Evolutionary conservation across 2,329 filamentous ascomycete species (phyloP), one percentile per base, ranked within the genome.

Genomic region (Ascochyta clinopodiicola): DNA sequence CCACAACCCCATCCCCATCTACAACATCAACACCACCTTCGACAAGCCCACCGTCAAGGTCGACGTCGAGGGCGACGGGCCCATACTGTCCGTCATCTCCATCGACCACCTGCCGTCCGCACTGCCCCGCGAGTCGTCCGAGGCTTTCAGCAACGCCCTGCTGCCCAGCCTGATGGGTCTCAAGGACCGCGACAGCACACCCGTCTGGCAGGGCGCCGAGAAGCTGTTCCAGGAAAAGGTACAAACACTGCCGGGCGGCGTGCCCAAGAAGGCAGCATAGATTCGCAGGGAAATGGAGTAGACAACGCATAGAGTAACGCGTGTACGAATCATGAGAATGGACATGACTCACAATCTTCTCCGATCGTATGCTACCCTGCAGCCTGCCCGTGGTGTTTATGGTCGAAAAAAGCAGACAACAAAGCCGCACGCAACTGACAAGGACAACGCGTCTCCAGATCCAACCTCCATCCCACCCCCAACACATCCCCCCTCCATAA

Each of bases 201-300:
- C 84, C 12, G 93, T 96, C n/a, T 97, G 93, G 93, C 82, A 85
- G 49, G 85, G 90, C 56, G 93, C 93, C 0, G 87, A 96, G 80
- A 88, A 91, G 78, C 80, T 96, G 51, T 96, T 94, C 80, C 79
- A 90, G 59, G 86, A 94, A 64, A 95, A 95, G 84, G 89, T 93
- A 42, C 82, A 84, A 36, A 87, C 84, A 12, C 77, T 94, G 62
- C 88, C 89, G 1, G 77, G 79, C 52, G 79, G 69, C 22, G 64
- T 67, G 1, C 68, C 69, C 22, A 60, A 61, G 48, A 70, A 68
- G 57, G 69, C 71, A 49, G 60, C 67, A 2, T 72, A 69, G 50
- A 49, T 31, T 24, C 24, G 6, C 9, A 17, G 24, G 12, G 12
- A 13, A 6, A 13, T 25, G 4, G 12, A 19, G 29, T 46, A 52